These are phyloP conservation scores for Ajuga chamaepitys DNA, from an alignment of 257 asterid genomes.

Conservation along the genomic window DNA sequence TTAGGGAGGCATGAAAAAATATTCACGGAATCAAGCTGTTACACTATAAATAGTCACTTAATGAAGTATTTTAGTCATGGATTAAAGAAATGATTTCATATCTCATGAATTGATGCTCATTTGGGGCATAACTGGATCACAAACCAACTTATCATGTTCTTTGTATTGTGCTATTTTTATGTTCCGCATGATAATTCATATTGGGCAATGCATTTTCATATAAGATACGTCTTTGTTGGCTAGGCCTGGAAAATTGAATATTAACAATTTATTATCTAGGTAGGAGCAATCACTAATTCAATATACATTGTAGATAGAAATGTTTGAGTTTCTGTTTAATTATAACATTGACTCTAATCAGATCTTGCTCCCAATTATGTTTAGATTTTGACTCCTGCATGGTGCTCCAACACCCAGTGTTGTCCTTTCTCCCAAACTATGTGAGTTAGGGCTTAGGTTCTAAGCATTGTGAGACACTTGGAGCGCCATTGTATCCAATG, in stretches of 20 bases:
- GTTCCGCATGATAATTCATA: neutral
- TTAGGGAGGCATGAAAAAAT: no score
- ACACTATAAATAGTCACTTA: no score
- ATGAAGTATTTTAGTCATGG: no score
- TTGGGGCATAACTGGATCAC: no score
- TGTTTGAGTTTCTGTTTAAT: neutral
- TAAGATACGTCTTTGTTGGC: neutral
- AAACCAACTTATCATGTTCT: neutral
- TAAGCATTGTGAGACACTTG: neutral
- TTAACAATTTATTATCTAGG: neutral
- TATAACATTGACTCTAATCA: neutral
- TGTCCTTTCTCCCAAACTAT: neutral
- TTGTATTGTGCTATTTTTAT: neutral
- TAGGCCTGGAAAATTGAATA: neutral
- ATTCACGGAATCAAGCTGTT: no score
- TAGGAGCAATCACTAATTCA: neutral
- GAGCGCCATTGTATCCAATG: neutral
- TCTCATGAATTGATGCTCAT: no score
- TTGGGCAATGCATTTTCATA: neutral
- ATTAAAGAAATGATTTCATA: no score
- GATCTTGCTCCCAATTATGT: neutral
- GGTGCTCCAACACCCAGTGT: neutral
- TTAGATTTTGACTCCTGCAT: neutral
- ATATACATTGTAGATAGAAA: neutral
- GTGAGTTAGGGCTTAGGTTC: neutral